Percentiles rank a stretch among this genome's conserved stretches.
These are phyloP conservation scores for Fusarium neocosmosporiellum DNA, from an alignment of 2,329 filamentous ascomycete genomes.

Conservation along the genomic window DNA sequence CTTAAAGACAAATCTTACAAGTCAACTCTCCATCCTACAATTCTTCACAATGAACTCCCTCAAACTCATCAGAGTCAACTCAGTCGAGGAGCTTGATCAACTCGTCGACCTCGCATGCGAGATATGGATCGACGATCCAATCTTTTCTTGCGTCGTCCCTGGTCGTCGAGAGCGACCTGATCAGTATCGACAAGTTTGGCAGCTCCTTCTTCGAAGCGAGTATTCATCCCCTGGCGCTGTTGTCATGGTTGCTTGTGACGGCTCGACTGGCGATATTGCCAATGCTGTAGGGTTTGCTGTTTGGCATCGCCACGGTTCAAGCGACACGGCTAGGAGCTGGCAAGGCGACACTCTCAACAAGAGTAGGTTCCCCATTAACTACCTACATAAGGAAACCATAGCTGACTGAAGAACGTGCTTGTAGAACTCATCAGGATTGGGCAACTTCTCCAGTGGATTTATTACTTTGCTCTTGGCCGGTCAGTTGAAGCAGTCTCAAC, in stretches of 20 bases:
- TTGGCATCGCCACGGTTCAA: slow-evolving; percentile 21
- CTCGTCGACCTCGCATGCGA: slow-evolving; percentile 8
- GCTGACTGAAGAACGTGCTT: background rate
- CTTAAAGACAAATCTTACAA: background rate
- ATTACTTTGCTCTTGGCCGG: background rate
- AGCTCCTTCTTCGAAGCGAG: background rate
- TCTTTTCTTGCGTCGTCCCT: slow-evolving; percentile 11
- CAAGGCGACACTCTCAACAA: slow-evolving; percentile 32
- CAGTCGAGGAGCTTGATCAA: background rate
- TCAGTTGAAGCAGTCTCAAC: background rate
- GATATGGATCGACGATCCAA: slow-evolving; percentile 13
- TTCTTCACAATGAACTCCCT: background rate
- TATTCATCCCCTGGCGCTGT: slow-evolving; percentile 15
- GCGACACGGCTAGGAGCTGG: slow-evolving; percentile 22
- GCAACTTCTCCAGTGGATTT: background rate
- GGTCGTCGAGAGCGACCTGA: slow-evolving; percentile 11
- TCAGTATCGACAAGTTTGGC: slow-evolving; percentile 14
- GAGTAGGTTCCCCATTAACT: background rate
- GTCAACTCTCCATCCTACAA: background rate
- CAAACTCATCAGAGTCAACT: background rate
- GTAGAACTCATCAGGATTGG: slow-evolving; percentile 8
- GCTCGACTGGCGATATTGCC: background rate
- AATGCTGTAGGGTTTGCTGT: slow-evolving; percentile 22
- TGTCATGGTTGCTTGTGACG: background rate
- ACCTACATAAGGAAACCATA: background rate